Conservation (phyloP, 257 asterid genomes). For the Petrea volubilis region DNA sequence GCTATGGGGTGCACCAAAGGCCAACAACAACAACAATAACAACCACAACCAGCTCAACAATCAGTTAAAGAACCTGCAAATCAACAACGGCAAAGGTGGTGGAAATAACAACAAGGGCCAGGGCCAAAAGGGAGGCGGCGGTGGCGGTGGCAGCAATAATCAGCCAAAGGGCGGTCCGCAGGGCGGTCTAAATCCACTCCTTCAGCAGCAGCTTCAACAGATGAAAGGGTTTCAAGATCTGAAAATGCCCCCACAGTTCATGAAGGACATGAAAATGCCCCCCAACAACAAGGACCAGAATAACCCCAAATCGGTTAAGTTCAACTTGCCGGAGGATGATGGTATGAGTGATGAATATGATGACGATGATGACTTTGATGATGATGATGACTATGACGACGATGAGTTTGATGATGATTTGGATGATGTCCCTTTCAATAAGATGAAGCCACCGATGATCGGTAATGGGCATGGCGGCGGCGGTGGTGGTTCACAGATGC, state of each 20-base stretch:
- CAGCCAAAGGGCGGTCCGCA: slow-evolving; percentile 29
- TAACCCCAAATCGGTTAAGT: slow-evolving; percentile 63
- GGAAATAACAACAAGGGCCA: slow-evolving; percentile 53
- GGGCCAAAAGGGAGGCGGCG: slow-evolving; percentile 33
- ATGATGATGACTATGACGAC: slow-evolving; percentile 59
- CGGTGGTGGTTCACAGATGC: slow-evolving; percentile 44
- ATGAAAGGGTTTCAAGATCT: slow-evolving; percentile 59
- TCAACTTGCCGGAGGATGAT: slow-evolving; percentile 56
- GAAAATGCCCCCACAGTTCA: slow-evolving; percentile 49
- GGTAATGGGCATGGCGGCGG: slow-evolving; percentile 21
- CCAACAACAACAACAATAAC: slow-evolving; percentile 44
- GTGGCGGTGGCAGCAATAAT: slow-evolving; percentile 30
- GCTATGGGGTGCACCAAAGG: slow-evolving; percentile 85
- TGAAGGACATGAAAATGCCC: slow-evolving; percentile 56
- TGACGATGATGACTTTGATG: slow-evolving; percentile 41
- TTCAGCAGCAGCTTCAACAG: slow-evolving; percentile 51
- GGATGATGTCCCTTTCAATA: slow-evolving; percentile 45
- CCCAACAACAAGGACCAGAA: slow-evolving; percentile 31
- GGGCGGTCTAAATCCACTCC: slow-evolving; percentile 36
- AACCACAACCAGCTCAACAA: slow-evolving; percentile 52
- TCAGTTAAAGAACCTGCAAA: slow-evolving; percentile 71
- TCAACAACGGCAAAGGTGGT: slow-evolving; percentile 56
- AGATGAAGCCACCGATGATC: slow-evolving; percentile 52
- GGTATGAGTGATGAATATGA: slow-evolving; percentile 58
- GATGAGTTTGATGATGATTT: slow-evolving; percentile 58